A percentile compares a stretch with the other conserved stretches of the same genome.
These are phyloP conservation scores for Beauveria pseudobassiana DNA, from an alignment of 2,329 filamentous ascomycete genomes.

Conservation along the genomic window DNA sequence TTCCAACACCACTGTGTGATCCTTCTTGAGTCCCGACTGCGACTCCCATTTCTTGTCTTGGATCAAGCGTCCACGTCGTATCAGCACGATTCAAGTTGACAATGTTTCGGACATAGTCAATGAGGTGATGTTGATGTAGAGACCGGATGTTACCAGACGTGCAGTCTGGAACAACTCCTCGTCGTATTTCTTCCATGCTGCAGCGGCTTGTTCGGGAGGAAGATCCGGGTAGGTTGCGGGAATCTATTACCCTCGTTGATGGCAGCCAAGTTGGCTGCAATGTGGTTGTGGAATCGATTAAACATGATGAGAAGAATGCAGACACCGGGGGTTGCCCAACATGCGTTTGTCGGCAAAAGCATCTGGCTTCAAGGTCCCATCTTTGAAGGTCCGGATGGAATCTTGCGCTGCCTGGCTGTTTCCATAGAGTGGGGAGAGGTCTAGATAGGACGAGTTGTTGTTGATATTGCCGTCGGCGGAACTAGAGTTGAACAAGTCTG, in stretches of 20 bases:
- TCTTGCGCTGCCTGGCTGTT: slow-evolving; percentile 60
- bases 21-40: slow-evolving; percentile 45
- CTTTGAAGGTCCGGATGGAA: slow-evolving; percentile 59
- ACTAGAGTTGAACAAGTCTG: slow-evolving; percentile 65
- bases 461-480: slow-evolving; percentile 50
- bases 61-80: slow-evolving; percentile 75
- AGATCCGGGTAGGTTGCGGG: slow-evolving; percentile 50
- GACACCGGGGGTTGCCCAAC: slow-evolving; percentile 63
- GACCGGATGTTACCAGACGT: slow-evolving; percentile 62
- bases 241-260: slow-evolving; percentile 84
- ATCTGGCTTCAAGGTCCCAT: slow-evolving; percentile 67
- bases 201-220: slow-evolving; percentile 39
- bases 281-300: slow-evolving; percentile 80
- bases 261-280: slow-evolving; percentile 68
- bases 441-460: slow-evolving; percentile 65
- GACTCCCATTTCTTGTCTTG: slow-evolving; percentile 59
- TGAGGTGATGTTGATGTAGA: slow-evolving; percentile 75
- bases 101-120: slow-evolving; percentile 74
- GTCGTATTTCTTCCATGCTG: slow-evolving; percentile 61
- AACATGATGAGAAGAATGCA: slow-evolving; percentile 70
- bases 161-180: slow-evolving; percentile 75
- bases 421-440: slow-evolving; percentile 65
- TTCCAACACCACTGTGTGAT: slow-evolving; percentile 66
- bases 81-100: slow-evolving; percentile 52
- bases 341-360: slow-evolving; percentile 64